These are phyloP conservation scores for Fusarium sp. DNA, from an alignment of 2,329 filamentous ascomycete genomes.

Conservation along the genomic window DNA sequence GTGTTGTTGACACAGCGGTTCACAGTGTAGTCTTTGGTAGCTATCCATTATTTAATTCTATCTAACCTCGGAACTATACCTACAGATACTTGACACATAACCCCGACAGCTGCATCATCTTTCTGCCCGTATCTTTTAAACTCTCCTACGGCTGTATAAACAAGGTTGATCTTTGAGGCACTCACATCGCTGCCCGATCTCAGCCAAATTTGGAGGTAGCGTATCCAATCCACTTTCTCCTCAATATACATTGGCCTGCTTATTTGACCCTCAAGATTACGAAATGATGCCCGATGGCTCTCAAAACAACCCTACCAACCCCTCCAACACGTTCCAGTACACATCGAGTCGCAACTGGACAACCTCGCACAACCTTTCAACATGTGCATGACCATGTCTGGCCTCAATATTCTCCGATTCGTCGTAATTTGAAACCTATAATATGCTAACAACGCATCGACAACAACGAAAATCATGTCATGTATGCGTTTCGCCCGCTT, in stretches of 20 bases:
- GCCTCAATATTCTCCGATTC: constrained; percentile 17
- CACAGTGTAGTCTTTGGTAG: no score
- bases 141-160: not conserved
- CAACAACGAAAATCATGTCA: constrained; percentile 12
- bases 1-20: no score
- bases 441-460: not conserved
- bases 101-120: not conserved
- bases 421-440: not conserved
- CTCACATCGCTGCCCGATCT: not conserved
- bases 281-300: not conserved
- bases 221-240: not conserved
- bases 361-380: not conserved
- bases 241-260: not conserved
- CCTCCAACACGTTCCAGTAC: not conserved
- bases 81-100: not conserved
- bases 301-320: not conserved
- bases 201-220: no score
- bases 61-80: not conserved
- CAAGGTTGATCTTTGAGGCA: not conserved
- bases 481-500: not conserved
- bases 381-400: constrained; percentile 5
- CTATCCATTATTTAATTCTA: no score
- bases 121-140: not conserved
- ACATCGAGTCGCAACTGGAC: not conserved
- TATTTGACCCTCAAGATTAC: not conserved